phyloP scores from a whole-genome alignment of 2,329 filamentous ascomycete genomes.

The Penicillium sp. region DNA sequence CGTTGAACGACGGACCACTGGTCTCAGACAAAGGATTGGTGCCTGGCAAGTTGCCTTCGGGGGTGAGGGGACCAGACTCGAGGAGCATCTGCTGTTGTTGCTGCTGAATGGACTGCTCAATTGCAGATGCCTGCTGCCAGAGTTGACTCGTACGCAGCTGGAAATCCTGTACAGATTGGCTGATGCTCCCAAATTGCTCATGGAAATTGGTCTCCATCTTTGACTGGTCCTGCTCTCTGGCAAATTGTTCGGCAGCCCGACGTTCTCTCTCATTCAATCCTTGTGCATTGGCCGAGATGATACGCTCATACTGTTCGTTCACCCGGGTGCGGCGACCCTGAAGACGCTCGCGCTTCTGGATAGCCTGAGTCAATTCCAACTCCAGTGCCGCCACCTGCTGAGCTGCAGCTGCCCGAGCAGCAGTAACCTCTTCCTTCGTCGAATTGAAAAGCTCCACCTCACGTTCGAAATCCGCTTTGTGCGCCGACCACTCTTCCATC shows the following conservation, averaged over 20 bases:
- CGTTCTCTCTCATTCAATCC: constrained; percentile 56
- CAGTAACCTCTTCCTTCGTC: constrained; percentile 52
- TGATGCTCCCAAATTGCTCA: constrained; percentile 45
- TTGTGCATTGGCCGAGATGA: constrained; percentile 59
- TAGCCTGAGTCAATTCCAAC: constrained; percentile 52
- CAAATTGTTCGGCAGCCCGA: constrained; percentile 48
- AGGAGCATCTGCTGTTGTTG: constrained; percentile 47
- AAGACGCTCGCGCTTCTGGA: constrained; percentile 62
- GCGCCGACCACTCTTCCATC: constrained; percentile 51
- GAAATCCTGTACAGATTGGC: constrained; percentile 45
- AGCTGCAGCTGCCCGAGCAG: constrained; percentile 52
- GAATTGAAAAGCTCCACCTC: constrained; percentile 53
- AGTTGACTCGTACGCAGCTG: constrained; percentile 45
- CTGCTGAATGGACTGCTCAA: constrained; percentile 47
- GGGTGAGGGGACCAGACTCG: constrained; percentile 52
- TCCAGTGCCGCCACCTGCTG: constrained; percentile 54
- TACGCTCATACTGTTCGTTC: constrained; percentile 61
- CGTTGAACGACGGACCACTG: constrained; percentile 20
- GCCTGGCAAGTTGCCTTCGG: constrained; percentile 60
- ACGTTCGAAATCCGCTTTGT: constrained; percentile 55
- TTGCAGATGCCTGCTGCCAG: constrained; percentile 45
- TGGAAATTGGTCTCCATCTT: constrained; percentile 46
- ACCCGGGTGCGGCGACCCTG: constrained; percentile 58
- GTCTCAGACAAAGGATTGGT: constrained; percentile 45
- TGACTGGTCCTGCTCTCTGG: constrained; percentile 47